Conservation (phyloP, 73 alveolate genomes). For the Paramecium sexaurelia region DNA sequence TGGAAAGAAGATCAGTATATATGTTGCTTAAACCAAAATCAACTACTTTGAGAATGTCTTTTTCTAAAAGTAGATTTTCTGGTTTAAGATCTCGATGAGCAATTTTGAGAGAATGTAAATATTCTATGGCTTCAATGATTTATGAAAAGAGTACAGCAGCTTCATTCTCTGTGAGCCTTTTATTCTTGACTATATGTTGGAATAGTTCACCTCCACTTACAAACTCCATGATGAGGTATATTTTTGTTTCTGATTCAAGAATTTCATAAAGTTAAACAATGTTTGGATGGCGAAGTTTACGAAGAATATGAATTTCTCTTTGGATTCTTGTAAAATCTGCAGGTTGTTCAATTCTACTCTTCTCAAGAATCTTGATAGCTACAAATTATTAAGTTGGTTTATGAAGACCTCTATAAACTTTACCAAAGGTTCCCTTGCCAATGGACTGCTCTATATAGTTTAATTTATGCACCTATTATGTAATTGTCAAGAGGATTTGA, state of each 20-base stretch:
- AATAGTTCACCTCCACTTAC: conserved; percentile 94
- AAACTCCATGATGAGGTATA: conserved; percentile 90
- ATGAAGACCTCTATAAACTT: conserved; percentile 72
- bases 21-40: conserved; percentile 81
- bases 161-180: conserved; percentile 81
- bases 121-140: conserved; percentile 86
- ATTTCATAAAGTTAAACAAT: conserved; percentile 90
- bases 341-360: conserved; percentile 75
- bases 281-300: conserved; percentile 86
- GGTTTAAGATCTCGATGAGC: conserved; percentile 91
- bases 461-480: conserved; percentile 36
- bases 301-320: conserved; percentile 91
- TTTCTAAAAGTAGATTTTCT: conserved; percentile 83
- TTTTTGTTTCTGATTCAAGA: conserved; percentile 81
- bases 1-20: conserved; percentile 71
- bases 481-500: conserved; percentile 64
- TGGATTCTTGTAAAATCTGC: conserved; percentile 89
- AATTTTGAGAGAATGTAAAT: conserved; percentile 81
- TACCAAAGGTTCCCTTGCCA: conserved; percentile 80
- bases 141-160: conserved; percentile 83
- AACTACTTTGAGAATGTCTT: conserved; percentile 73
- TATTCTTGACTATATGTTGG: conserved; percentile 83
- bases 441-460: conserved; percentile 49
- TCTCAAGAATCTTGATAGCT: conserved; percentile 91
- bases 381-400: conserved; percentile 60